Percentiles rank a stretch among this genome's conserved stretches.
Conservation (phyloP, 495 filamentous ascomycete species). For the Penicillium mononematosum region DNA sequence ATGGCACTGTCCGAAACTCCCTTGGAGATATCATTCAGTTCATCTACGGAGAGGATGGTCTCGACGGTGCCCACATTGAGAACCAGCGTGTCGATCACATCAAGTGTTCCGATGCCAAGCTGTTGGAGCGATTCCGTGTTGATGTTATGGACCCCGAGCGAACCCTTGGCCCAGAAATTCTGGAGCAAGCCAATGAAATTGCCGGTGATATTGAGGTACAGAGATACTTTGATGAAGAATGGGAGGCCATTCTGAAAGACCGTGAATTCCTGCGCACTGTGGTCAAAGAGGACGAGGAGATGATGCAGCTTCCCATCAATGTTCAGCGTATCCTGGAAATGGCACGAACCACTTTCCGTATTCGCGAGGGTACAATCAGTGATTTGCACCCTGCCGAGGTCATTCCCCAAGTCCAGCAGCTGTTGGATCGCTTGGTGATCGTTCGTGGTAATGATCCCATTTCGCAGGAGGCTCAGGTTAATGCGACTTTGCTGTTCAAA, state of each 20-base stretch:
- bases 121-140: conserved; percentile 79
- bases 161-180: conserved; percentile 58
- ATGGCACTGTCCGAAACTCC: conserved; percentile 95
- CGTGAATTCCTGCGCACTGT: conserved; percentile 72
- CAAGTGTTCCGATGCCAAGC: conserved; percentile 65
- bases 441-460: conserved; percentile 81
- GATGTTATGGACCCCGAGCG: conserved; percentile 89
- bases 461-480: conserved; percentile 81
- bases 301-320: conserved; percentile 89
- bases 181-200: conserved; percentile 87
- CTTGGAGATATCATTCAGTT: conserved; percentile 97
- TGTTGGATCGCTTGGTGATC: conserved; percentile 75
- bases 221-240: conserved; percentile 82
- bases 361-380: conserved; percentile 78
- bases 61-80: conserved; percentile 88
- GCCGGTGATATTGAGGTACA: conserved; percentile 82
- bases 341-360: conserved; percentile 84
- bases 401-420: conserved; percentile 71
- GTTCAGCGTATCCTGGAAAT: conserved; percentile 85
- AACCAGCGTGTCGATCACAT: conserved; percentile 86
- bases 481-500: conserved; percentile 87
- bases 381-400: conserved; percentile 89
- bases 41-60: conserved; percentile 94
- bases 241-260: conserved; percentile 70
- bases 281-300: conserved; percentile 68